A percentile compares a stretch with the other conserved stretches of the same genome.
phyloP scores from a whole-genome alignment of 2,329 filamentous ascomycete genomes.

The Claviceps monticola region DNA sequence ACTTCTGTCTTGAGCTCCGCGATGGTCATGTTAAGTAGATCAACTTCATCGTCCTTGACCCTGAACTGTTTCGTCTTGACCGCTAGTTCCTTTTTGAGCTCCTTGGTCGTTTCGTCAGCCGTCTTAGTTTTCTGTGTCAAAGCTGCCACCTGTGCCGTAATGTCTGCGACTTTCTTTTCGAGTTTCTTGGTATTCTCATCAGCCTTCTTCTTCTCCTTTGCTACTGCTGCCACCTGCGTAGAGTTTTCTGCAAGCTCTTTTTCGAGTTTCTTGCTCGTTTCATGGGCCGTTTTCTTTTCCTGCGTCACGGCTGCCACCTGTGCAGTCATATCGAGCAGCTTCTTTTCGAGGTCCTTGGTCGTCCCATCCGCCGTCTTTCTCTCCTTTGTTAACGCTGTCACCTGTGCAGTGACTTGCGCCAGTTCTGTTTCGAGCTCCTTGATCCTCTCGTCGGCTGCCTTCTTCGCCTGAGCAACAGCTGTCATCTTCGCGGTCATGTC shows the following conservation, averaged over 20 bases:
- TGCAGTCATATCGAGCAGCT: slow-evolving; percentile 20
- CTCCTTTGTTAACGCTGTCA: slow-evolving; percentile 17
- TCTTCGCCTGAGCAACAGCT: slow-evolving; percentile 14
- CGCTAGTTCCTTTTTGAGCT: slow-evolving; percentile 14
- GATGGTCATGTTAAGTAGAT: slow-evolving; percentile 35
- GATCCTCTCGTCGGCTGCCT: slow-evolving; percentile 14
- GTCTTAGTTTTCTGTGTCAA: slow-evolving; percentile 13
- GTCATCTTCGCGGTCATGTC: slow-evolving; percentile 13
- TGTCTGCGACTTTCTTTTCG: slow-evolving; percentile 15
- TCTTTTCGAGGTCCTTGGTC: slow-evolving; percentile 13
- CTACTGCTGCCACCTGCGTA: slow-evolving; percentile 14
- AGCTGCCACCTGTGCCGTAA: slow-evolving; percentile 13
- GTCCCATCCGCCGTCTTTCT: slow-evolving; percentile 16
- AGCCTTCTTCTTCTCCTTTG: slow-evolving; percentile 13
- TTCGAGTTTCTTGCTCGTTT: slow-evolving; percentile 14
- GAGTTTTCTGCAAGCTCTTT: slow-evolving; percentile 9
- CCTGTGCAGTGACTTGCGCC: slow-evolving; percentile 3
- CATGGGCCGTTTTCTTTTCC: slow-evolving; percentile 15
- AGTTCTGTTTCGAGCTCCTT: slow-evolving; percentile 14
- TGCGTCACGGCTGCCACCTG: slow-evolving; percentile 16
- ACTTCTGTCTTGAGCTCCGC: slow-evolving; percentile 48
- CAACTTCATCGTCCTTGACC: slow-evolving; percentile 36
- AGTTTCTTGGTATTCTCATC: slow-evolving; percentile 16
- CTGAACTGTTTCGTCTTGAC: slow-evolving; percentile 29
- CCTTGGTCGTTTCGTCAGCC: slow-evolving; percentile 16